phyloP scores from a whole-genome alignment of 305 asterid genomes.

The Fraxinus greggii region DNA sequence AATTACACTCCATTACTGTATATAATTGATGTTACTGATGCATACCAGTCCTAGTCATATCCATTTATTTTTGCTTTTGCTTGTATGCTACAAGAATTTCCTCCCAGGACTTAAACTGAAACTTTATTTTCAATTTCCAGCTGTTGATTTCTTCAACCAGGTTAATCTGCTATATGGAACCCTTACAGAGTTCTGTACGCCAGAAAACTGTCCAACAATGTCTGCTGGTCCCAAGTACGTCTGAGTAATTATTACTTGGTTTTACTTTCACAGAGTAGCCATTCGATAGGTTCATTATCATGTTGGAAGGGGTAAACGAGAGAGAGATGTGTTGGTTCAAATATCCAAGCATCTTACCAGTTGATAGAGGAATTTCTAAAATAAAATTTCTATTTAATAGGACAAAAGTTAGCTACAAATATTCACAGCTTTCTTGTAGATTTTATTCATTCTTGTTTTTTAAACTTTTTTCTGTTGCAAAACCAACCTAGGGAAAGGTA shows the following conservation, averaged over 20 bases:
- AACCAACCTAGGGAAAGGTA: not conserved
- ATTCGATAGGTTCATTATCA: not conserved
- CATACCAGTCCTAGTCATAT: not conserved
- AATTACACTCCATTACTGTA: not conserved
- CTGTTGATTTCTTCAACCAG: slow-evolving; percentile 97
- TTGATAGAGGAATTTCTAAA: not conserved
- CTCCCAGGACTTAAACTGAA: slow-evolving; percentile 32
- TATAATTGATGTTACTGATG: not conserved
- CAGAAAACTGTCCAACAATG: slow-evolving; percentile 97
- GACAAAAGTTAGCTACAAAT: not conserved
- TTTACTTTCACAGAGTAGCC: not conserved
- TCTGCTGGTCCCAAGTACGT: slow-evolving; percentile 95
- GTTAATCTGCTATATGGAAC: slow-evolving; percentile 97
- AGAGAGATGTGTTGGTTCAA: not conserved
- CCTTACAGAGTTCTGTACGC: slow-evolving; percentile 89
- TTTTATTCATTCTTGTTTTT: not conserved
- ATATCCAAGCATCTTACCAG: not conserved
- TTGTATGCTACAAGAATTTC: slow-evolving; percentile 17
- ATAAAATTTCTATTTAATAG: not conserved
- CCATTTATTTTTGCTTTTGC: not conserved
- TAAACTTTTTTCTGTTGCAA: not conserved
- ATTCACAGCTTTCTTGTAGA: not conserved
- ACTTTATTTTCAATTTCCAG: slow-evolving; percentile 53
- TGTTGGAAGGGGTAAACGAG: slow-evolving; percentile 4
- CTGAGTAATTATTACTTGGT: slow-evolving; percentile 10